These are phyloP conservation scores for Thuidium tamariscinum DNA, from an alignment of 225 moss, liverwort and hornwort genomes.

Conservation along the genomic window DNA sequence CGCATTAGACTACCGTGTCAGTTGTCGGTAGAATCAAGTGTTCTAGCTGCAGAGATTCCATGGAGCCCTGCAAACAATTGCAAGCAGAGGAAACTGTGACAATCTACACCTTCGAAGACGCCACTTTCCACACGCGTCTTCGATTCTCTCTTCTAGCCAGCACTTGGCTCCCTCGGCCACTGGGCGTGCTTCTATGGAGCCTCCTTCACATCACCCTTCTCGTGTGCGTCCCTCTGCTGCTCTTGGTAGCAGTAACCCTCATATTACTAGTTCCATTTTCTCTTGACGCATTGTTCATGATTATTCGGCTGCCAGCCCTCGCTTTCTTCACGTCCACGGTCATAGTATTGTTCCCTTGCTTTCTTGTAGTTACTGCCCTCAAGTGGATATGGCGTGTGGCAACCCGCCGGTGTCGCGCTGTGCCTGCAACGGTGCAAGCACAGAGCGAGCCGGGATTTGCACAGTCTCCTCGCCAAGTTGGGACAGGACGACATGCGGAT, in stretches of 20 bases:
- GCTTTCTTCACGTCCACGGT: rapidly evolving
- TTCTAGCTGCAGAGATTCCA: no score
- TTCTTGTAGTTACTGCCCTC: not conserved
- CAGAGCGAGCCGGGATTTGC: not conserved
- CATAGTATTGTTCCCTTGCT: not conserved
- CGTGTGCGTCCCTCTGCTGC: not conserved
- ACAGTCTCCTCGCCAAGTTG: not conserved
- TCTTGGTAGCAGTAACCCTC: not conserved
- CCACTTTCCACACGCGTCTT: not conserved
- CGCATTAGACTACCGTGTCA: no score
- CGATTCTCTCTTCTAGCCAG: not conserved
- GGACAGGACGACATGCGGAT: not conserved
- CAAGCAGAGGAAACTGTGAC: not conserved
- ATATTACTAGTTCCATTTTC: not conserved
- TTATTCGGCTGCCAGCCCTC: not conserved
- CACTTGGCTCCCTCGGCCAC: not conserved
- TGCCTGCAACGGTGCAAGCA: not conserved
- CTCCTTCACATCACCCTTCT: not conserved
- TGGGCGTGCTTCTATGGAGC: not conserved
- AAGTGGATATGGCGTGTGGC: not conserved
- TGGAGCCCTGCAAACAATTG: not conserved
- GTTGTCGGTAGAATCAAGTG: no score
- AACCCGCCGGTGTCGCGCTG: not conserved
- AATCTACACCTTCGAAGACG: not conserved
- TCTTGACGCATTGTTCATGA: not conserved